Evolutionary conservation across 2,329 filamentous ascomycete species (phyloP).

Genomic region (Fusarium caatingaense): DNA sequence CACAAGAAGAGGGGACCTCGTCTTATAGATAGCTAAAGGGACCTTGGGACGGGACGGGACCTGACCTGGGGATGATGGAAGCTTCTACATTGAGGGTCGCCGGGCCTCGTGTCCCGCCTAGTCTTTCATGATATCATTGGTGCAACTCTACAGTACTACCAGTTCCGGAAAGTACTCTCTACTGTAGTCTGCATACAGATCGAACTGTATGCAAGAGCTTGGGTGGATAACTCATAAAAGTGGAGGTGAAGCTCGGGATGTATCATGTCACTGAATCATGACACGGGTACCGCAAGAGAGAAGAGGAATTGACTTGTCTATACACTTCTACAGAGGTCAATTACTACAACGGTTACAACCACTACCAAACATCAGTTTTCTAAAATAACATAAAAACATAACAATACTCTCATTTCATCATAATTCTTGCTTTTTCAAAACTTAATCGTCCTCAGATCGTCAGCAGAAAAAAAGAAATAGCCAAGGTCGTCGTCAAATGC

Average conservation of each 20-base stretch:
- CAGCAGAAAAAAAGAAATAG: background rate
- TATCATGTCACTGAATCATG: conserved; percentile 13
- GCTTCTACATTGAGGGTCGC: conserved; percentile 20
- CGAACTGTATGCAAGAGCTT: conserved; percentile 11
- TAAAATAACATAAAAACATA: background rate
- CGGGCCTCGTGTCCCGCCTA: background rate
- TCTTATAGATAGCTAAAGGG: conserved; percentile 46
- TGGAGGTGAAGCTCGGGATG: conserved; percentile 20
- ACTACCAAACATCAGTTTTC: background rate
- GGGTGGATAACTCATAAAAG: background rate
- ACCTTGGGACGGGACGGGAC: background rate
- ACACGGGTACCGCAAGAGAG: background rate
- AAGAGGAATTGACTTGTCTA: background rate
- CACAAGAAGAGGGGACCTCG: conserved; percentile 28
- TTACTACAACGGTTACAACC: background rate
- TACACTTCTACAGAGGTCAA: background rate
- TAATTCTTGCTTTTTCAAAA: background rate
- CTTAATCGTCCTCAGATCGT: background rate
- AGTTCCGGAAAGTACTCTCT: conserved; percentile 17
- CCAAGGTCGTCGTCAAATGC: background rate
- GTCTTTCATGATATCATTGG: conserved; percentile 33
- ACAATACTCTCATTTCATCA: background rate
- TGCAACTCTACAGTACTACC: conserved; percentile 16
- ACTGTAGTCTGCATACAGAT: conserved; percentile 5
- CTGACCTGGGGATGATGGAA: conserved; percentile 4